Evolutionary conservation across 805 yeast species (phyloP), one percentile per base, ranked within the genome.

Genomic region (Henningerozyma blattae): DNA sequence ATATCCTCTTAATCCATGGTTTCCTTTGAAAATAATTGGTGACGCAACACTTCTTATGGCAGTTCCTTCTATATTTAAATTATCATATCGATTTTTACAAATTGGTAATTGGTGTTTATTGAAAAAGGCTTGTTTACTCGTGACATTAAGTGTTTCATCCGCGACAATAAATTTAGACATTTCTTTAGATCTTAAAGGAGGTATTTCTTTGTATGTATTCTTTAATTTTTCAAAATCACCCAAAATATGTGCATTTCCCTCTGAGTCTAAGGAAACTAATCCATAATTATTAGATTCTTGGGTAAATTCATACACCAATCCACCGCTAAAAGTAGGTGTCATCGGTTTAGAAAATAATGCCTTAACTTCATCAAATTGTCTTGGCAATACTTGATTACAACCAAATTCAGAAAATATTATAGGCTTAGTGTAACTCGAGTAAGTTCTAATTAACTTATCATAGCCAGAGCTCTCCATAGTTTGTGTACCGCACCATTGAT

Each of bases 401-500:
- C 96, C 96, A 59, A 75, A 85, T 62, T 89, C 97, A 1, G 95
- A 84, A 34, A 89, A 71, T 54, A 89, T 81, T 0, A 89, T 70
- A 1, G 97, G 97, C 36, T 75, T 71, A 2, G 80, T 54, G 51
- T 70, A 84, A 24, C 70, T 69, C 16, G 59, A 51, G 51, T 85
- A 87, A 40, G 83, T 94, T 22, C 65, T 65, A 7, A 82, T 81
- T 22, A 89, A 68, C n/a, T 61, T 48, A 40, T 70, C 65, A 46
- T 77, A 80, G 0, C 95, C 96, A 45, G 94, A 79, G 2, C 83
- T 65, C 39, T 73, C 62, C 52, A 85, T 76, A 0, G 91, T 80
- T 54, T 85, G 95, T 31, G 74, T 70, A 3, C 97, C 97, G 63
- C 97, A 91, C 97, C 97, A 89, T 41, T 85, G 80, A 59, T 91